Base-by-base conservation (phyloP, 2,329 filamentous ascomycete species). In the Venturia effusa region DNA sequence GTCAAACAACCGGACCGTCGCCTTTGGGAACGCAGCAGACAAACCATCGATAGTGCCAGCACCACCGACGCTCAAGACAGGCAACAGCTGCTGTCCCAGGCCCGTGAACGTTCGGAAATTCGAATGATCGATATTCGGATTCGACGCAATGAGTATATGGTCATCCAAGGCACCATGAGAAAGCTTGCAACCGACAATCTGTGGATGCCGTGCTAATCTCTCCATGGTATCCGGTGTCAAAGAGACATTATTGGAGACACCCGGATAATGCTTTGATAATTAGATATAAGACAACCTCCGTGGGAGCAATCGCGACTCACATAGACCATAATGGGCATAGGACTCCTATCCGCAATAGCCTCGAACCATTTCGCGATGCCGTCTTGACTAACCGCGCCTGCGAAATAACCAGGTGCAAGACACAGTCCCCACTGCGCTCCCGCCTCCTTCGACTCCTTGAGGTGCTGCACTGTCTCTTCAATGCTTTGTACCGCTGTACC, bases 161-260 rank as follows among this genome's bases (percentile, higher is more conserved):
- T 82, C 79, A n/a, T 84, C 86, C 59, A 88, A 79, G 70, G 87
- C 84, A 61, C 84, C 85, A 71, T 88, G 86, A 0, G 84, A 88
- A 68, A 88, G 81, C 75, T 88, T 88, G 75, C 83, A 86, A 61
- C 86, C 86, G 4, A 88, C 85, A 65, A 88, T 87, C 70, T 88
- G 88, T 37, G 83, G 79, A 71, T 88, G 85, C 63, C 79, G 75
- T 7, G 86, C 79, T 32, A 88, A 82, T 68, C 76, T 74, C 69
- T 77, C 83, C 69, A 84, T 85, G 0, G 84, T 85, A 10, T 81
- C 77, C 1, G 84, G 82, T 0, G 79, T 75, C 65, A 88, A 78
- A 68, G 80, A 79, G 69, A 88, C 77, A 68, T 84, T 83, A 76
- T 88, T 88, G 11, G 84, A 85, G 27, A 88, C 85, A 61, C 83